These are phyloP conservation scores for Tetracentron sinense DNA, from an alignment of 164 flowering plant genomes.

Conservation along the genomic window DNA sequence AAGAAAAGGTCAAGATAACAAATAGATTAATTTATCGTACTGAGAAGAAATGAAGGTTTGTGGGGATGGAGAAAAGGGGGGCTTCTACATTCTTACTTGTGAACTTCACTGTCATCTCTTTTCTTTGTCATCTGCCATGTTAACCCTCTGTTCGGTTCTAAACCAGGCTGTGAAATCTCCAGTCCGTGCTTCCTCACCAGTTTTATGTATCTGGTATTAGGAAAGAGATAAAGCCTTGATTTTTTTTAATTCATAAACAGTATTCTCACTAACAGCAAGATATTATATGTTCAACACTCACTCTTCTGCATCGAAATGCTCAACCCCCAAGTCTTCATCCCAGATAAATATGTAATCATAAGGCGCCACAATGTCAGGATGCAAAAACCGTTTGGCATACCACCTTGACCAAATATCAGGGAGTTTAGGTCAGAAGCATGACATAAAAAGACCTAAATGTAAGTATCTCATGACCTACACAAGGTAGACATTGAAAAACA, in stretches of 20 bases:
- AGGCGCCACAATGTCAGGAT: constrained; percentile 87
- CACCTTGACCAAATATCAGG: constrained; percentile 51
- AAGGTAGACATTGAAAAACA: not conserved
- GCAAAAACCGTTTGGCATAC: constrained; percentile 95
- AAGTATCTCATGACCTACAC: constrained; percentile 1
- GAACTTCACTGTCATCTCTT: too few species aligned
- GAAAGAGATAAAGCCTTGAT: not conserved
- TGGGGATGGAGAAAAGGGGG: too few species aligned
- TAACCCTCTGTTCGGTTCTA: constrained; percentile 54
- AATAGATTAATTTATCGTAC: not conserved
- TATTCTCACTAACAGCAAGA: not conserved
- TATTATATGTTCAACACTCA: constrained; percentile 31
- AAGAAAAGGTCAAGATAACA: constrained; percentile 1
- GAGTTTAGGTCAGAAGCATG: not conserved
- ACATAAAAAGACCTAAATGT: not conserved
- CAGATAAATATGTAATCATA: too few species aligned
- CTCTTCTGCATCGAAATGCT: too few species aligned
- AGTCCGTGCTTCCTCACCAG: constrained; percentile 82
- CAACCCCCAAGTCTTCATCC: too few species aligned
- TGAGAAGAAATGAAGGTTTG: not conserved
- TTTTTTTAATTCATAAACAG: not conserved
- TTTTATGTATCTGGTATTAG: constrained; percentile 54
- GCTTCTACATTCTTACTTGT: constrained; percentile 58
- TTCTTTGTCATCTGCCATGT: constrained; percentile 92
- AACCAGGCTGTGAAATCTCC: too few species aligned